These are phyloP conservation scores for Phytopythium boreale DNA, from an alignment of 352 stramenopile genomes.

Conservation along the genomic window DNA sequence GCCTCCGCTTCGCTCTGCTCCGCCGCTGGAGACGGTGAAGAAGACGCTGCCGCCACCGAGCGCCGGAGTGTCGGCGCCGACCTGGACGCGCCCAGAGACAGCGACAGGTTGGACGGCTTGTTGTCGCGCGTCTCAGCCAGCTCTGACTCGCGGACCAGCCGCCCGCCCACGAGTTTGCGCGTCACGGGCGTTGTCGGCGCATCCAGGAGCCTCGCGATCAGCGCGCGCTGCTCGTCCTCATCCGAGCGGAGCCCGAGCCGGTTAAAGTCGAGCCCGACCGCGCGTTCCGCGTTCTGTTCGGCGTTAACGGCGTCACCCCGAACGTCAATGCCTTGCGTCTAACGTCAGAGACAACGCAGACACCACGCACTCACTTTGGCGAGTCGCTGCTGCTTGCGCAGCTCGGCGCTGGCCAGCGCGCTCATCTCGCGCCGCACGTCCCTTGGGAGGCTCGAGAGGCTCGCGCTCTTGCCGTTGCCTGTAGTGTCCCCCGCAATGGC, in stretches of 20 bases:
- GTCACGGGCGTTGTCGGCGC: slow-evolving; percentile 29
- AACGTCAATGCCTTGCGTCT: not conserved
- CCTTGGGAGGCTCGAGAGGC: slow-evolving; percentile 4
- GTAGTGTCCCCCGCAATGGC: slow-evolving; percentile 1
- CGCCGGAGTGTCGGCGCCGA: slow-evolving; percentile 2
- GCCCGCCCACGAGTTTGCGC: slow-evolving; percentile 39
- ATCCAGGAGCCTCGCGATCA: slow-evolving; percentile 17
- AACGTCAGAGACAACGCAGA: not conserved
- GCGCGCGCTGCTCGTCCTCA: not conserved
- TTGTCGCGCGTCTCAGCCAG: not conserved
- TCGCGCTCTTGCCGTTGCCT: not conserved
- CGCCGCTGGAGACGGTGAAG: not conserved
- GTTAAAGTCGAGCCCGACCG: slow-evolving; percentile 12
- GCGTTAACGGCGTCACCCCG: not conserved
- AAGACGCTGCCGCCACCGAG: not conserved
- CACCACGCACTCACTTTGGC: slow-evolving; percentile 5
- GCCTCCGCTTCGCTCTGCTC: slow-evolving; percentile 1
- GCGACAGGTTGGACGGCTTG: not conserved
- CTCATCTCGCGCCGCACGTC: slow-evolving; percentile 54
- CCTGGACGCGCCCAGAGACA: not conserved
- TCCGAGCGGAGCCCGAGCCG: not conserved
- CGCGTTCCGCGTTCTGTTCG: slow-evolving; percentile 14
- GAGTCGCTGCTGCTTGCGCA: slow-evolving; percentile 10
- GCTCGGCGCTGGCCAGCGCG: slow-evolving; percentile 18
- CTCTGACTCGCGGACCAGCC: slow-evolving; percentile 21